Evolutionary conservation across 2,329 filamentous ascomycete species (phyloP).

Genomic region (Penicillium decumbens): DNA sequence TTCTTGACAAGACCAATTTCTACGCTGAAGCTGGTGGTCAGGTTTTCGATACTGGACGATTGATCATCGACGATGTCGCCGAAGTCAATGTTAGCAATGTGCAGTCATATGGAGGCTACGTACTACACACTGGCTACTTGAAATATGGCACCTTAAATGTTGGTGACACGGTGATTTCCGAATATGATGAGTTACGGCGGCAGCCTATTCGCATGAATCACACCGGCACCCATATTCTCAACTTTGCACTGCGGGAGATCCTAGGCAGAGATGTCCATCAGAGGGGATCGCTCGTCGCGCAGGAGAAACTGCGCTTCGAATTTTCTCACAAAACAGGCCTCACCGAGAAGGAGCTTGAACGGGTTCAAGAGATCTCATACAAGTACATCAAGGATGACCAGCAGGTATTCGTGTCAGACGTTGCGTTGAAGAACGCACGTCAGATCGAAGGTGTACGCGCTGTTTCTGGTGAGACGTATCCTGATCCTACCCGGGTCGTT

Average conservation of each 20-base stretch:
- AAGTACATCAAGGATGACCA: constrained; percentile 83
- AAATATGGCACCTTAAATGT: constrained; percentile 75
- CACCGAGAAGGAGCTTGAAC: constrained; percentile 71
- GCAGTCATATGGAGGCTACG: constrained; percentile 84
- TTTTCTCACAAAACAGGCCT: constrained; percentile 87
- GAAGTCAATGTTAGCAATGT: constrained; percentile 91
- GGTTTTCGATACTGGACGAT: constrained; percentile 79
- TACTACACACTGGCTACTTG: constrained; percentile 86
- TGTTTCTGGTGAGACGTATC: constrained; percentile 97
- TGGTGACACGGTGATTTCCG: constrained; percentile 79
- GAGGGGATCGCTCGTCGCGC: constrained; percentile 89
- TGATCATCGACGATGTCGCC: constrained; percentile 80
- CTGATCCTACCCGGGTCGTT: constrained; percentile 92
- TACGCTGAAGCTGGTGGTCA: constrained; percentile 98
- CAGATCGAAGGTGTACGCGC: constrained; percentile 87
- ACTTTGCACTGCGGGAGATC: constrained; percentile 85
- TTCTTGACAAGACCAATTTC: constrained; percentile 91
- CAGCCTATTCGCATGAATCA: constrained; percentile 96
- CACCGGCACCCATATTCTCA: constrained; percentile 93
- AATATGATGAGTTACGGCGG: constrained; percentile 87
- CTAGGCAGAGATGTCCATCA: constrained; percentile 92
- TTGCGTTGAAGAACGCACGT: constrained; percentile 73
- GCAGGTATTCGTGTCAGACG: constrained; percentile 78
- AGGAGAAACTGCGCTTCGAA: constrained; percentile 96
- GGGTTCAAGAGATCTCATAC: constrained; percentile 81